Conservation (phyloP, 2,329 filamentous ascomycete species). For the Fusarium praegraminearum region DNA sequence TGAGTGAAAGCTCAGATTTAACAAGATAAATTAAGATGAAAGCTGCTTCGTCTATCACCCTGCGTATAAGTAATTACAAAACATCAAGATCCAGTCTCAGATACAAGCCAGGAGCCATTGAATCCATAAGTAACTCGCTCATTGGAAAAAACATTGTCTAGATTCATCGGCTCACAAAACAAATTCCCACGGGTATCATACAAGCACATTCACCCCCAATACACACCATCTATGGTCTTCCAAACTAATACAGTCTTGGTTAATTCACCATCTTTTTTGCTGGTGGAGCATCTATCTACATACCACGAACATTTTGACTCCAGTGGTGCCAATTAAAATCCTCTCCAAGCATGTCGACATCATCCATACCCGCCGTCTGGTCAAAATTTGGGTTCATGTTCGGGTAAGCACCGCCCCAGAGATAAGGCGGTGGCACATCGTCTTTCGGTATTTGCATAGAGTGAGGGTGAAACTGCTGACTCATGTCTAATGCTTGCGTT, state of each 20-base stretch:
- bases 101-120: background rate
- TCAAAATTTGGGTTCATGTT: conserved; percentile 48
- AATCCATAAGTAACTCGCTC: background rate
- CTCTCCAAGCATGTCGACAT: conserved; percentile 56
- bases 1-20: background rate
- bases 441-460: conserved; percentile 48
- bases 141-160: conserved; percentile 34
- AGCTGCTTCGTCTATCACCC: background rate
- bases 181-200: conserved; percentile 44
- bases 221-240: conserved; percentile 2
- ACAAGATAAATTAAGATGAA: background rate
- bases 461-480: conserved; percentile 34
- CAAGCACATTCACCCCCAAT: conserved; percentile 27
- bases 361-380: conserved; percentile 46
- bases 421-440: conserved; percentile 55
- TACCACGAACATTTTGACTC: conserved; percentile 57
- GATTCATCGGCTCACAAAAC: conserved; percentile 8
- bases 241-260: conserved; percentile 4
- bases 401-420: conserved; percentile 56
- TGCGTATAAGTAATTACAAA: too few relatives aligned
- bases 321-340: conserved; percentile 64
- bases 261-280: conserved; percentile 43
- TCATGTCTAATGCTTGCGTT: conserved; percentile 16
- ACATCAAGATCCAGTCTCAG: background rate
- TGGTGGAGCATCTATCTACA: conserved; percentile 51